Evolutionary conservation across 2,329 filamentous ascomycete genomes (phyloP).

Genomic region (Rhytidhysteron rufulum): DNA sequence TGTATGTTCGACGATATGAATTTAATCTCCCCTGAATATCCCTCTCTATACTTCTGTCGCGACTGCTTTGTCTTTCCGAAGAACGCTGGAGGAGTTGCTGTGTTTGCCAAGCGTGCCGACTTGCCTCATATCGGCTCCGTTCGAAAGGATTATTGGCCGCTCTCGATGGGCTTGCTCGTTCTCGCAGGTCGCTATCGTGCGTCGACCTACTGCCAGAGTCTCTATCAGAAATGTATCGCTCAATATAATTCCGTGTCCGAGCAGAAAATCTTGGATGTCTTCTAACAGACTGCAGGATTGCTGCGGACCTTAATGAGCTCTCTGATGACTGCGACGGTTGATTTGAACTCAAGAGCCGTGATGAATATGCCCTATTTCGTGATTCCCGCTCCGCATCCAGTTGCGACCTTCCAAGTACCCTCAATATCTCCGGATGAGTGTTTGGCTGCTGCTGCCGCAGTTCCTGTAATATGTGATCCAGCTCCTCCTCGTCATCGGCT

Average conservation of each 20-base stretch:
- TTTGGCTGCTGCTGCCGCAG: conserved; percentile 36
- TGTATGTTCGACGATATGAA: conserved; percentile 23
- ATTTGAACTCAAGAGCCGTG: conserved; percentile 18
- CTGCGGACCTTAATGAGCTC: conserved; percentile 35
- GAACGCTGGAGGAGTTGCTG: conserved; percentile 23
- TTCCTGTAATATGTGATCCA: conserved; percentile 39
- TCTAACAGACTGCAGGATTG: conserved; percentile 38
- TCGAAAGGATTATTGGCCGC: conserved; percentile 1
- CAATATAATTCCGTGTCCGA: conserved; percentile 33
- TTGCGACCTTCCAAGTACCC: conserved; percentile 34
- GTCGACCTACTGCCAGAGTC: conserved; percentile 21
- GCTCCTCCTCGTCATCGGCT: conserved; percentile 34
- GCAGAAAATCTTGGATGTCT: conserved; percentile 37
- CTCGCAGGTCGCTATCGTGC: conserved; percentile 18
- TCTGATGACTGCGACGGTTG: conserved; percentile 24
- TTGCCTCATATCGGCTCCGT: conserved; percentile 12
- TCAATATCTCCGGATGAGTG: conserved; percentile 37
- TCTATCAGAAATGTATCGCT: conserved; percentile 40
- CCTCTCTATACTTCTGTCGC: conserved; percentile 14
- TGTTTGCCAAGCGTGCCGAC: conserved; percentile 18
- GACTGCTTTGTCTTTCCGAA: conserved; percentile 21
- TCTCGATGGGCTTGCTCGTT: conserved; percentile 23
- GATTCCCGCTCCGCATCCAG: conserved; percentile 28
- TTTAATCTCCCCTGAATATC: conserved; percentile 22
- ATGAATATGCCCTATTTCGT: conserved; percentile 21